These are phyloP conservation scores for Trypethelium eluteriae DNA, from an alignment of 495 filamentous ascomycete species.

Conservation along the genomic window DNA sequence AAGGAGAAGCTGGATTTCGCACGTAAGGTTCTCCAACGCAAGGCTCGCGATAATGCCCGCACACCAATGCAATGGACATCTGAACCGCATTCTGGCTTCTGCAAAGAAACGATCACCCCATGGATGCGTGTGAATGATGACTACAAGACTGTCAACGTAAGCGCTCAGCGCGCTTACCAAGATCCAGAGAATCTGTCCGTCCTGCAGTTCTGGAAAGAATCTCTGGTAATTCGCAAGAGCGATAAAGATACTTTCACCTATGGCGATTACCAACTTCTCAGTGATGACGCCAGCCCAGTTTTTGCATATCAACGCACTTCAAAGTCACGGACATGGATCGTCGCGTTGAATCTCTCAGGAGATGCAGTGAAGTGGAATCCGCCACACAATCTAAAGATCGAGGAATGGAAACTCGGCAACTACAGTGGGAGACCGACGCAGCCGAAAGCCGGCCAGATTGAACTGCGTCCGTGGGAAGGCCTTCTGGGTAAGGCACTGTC, in stretches of 20 bases:
- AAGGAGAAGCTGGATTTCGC: constrained; percentile 24
- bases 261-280: constrained; percentile 39
- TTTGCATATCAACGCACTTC: constrained; percentile 36
- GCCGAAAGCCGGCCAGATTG: constrained; percentile 21
- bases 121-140: constrained; percentile 40
- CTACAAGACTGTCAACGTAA: constrained; percentile 32
- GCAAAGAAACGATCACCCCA: constrained; percentile 24
- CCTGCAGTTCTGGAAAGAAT: constrained; percentile 42
- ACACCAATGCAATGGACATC: constrained; percentile 36
- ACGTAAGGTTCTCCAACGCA: constrained; percentile 27
- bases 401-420: constrained; percentile 39
- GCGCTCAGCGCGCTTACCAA: constrained; percentile 22
- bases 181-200: constrained; percentile 32
- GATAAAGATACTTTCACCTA: constrained; percentile 42
- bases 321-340: constrained; percentile 31
- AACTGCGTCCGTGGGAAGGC: constrained; percentile 36
- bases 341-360: constrained; percentile 40
- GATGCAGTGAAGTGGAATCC: constrained; percentile 36
- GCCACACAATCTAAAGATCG: constrained; percentile 30
- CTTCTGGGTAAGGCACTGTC: constrained; percentile 23
- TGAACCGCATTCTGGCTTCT: constrained; percentile 34
- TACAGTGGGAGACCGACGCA: constrained; percentile 33
- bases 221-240: constrained; percentile 34
- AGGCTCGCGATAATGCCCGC: constrained; percentile 36
- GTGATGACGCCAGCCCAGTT: constrained; percentile 31